Percentiles rank a stretch among this genome's conserved stretches.
Evolutionary conservation across 1,284 basidiomycete genomes (phyloP).

Genomic region (Anthracocystis panici-leucophaei): DNA sequence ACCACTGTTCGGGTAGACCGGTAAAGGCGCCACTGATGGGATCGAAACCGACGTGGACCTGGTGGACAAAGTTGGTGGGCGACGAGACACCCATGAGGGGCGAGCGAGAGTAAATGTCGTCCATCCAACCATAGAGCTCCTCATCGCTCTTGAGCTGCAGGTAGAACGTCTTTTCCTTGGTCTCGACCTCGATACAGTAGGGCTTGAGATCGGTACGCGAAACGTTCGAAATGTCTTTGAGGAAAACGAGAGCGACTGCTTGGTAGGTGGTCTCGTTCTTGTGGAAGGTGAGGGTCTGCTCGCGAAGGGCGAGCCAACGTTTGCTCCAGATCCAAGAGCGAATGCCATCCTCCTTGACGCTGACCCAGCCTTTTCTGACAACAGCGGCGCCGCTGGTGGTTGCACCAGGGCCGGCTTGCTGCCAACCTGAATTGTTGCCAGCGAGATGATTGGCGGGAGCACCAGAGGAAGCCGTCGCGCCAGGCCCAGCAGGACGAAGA

Average conservation of each 20-base stretch:
- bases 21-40: conserved; percentile 93
- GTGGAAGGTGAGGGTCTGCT: conserved; percentile 83
- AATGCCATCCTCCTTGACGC: conserved; percentile 69
- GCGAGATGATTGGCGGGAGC: conserved; percentile 31
- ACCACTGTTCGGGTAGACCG: conserved; percentile 97
- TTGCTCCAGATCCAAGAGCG: conserved; percentile 91
- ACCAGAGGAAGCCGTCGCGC: conserved; percentile 33
- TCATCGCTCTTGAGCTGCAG: conserved; percentile 91
- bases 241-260: conserved; percentile 76
- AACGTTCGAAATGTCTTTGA: conserved; percentile 85
- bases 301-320: conserved; percentile 88
- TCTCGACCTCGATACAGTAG: conserved; percentile 82
- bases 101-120: conserved; percentile 92
- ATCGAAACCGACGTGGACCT: conserved; percentile 98
- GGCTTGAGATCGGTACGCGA: conserved; percentile 92
- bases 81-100: conserved; percentile 92
- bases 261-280: conserved; percentile 85
- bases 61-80: conserved; percentile 97
- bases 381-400: conserved; percentile 55
- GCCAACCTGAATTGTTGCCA: conserved; percentile 40
- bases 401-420: conserved; percentile 48
- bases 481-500: conserved; percentile 59
- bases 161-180: conserved; percentile 81
- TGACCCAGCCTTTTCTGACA: conserved; percentile 67
- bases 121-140: conserved; percentile 95